phyloP scores from a whole-genome alignment of 331 rosid genomes.

The Rhamnella rubrinervis region DNA sequence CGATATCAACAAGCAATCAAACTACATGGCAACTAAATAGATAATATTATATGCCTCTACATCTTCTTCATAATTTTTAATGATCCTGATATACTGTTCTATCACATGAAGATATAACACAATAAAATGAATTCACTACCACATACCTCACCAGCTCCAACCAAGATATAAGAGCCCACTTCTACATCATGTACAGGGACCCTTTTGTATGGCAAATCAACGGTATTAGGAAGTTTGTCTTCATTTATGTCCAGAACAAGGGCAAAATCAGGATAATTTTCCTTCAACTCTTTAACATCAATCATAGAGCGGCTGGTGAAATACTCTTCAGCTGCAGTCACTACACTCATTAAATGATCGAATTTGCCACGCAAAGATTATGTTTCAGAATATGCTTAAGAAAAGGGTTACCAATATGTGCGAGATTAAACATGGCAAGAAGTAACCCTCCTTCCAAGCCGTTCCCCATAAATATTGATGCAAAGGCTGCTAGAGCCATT shows the following conservation, averaged over 20 bases:
- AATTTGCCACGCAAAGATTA: slow-evolving; percentile 14
- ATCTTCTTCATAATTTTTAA: slow-evolving; percentile 14
- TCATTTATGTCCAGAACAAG: slow-evolving; percentile 76
- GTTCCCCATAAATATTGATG: slow-evolving; percentile 88
- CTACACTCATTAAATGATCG: slow-evolving; percentile 28
- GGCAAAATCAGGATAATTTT: slow-evolving; percentile 85
- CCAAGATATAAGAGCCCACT: slow-evolving; percentile 81
- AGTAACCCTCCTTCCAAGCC: slow-evolving; percentile 94
- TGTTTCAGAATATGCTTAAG: neutral
- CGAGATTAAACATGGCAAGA: slow-evolving; percentile 94
- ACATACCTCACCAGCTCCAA: slow-evolving; percentile 94
- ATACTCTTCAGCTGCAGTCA: slow-evolving; percentile 85
- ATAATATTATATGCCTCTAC: neutral
- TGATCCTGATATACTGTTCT: neutral
- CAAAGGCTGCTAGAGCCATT: slow-evolving; percentile 97
- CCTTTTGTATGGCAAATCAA: slow-evolving; percentile 75
- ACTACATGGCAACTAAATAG: neutral
- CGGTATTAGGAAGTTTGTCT: slow-evolving; percentile 72
- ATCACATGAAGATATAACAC: neutral
- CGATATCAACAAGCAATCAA: neutral
- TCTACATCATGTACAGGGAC: slow-evolving; percentile 80
- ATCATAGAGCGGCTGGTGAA: slow-evolving; percentile 89
- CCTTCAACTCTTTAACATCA: slow-evolving; percentile 90
- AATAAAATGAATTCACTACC: slow-evolving; percentile 16
- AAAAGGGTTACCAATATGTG: slow-evolving; percentile 79